phyloP scores from a whole-genome alignment of 2,329 filamentous ascomycete genomes.

The Alternaria atra region DNA sequence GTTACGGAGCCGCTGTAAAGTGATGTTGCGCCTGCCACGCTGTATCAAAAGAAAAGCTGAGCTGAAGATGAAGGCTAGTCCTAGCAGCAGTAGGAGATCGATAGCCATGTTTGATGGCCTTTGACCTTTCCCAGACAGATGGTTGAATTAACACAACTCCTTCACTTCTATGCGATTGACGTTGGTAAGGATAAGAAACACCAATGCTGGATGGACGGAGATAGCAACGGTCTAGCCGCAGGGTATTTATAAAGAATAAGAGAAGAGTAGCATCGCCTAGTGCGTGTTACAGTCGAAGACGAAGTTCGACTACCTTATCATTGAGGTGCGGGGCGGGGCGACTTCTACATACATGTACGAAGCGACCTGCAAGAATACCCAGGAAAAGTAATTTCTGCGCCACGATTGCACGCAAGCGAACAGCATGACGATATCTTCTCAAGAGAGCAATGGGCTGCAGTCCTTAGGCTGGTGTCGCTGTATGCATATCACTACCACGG shows the following conservation, averaged over 20 bases:
- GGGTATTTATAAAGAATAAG: not conserved
- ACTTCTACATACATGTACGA: slow-evolving; percentile 19
- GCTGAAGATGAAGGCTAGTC: slow-evolving; percentile 40
- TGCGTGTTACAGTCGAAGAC: not conserved
- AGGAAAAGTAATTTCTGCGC: slow-evolving; percentile 20
- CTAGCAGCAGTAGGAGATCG: slow-evolving; percentile 38
- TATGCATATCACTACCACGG: slow-evolving; percentile 27
- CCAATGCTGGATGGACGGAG: not conserved
- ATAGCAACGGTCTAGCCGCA: not conserved
- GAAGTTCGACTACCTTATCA: slow-evolving; percentile 20
- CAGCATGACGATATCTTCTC: slow-evolving; percentile 9
- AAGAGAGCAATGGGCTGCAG: slow-evolving; percentile 10
- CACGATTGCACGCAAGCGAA: slow-evolving; percentile 11
- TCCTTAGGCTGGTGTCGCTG: slow-evolving; percentile 13
- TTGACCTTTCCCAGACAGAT: not conserved
- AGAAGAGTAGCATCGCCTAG: not conserved
- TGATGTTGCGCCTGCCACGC: slow-evolving; percentile 50
- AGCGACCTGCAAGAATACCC: slow-evolving; percentile 12
- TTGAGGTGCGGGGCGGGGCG: slow-evolving; percentile 20
- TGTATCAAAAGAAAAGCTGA: slow-evolving; percentile 42
- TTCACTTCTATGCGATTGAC: not conserved
- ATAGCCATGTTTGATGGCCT: slow-evolving; percentile 25
- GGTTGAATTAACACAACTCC: not conserved
- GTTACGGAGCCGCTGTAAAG: slow-evolving; percentile 53
- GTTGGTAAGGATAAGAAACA: not conserved